phyloP scores from a whole-genome alignment of 2,329 filamentous ascomycete genomes.

The Arthrobotrys megalospora region DNA sequence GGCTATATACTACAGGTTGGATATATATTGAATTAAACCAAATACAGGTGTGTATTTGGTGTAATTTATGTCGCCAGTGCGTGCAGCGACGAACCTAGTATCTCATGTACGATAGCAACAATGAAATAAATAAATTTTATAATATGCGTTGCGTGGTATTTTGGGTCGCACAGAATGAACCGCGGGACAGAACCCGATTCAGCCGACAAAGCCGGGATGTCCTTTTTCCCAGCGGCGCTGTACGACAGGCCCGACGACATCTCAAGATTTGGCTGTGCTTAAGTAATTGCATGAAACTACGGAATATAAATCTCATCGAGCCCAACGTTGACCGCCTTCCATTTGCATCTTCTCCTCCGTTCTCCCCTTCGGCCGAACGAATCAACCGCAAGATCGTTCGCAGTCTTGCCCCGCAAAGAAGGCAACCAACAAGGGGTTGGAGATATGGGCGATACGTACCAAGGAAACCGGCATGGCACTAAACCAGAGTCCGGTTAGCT shows the following conservation, averaged over 20 bases:
- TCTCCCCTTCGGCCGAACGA: slow-evolving; percentile 41
- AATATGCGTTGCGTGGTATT: slow-evolving; percentile 15
- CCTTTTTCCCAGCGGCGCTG: neutral
- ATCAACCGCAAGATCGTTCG: slow-evolving; percentile 13
- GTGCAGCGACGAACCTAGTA: no score
- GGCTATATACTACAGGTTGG: no score
- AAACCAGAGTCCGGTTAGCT: slow-evolving; percentile 38
- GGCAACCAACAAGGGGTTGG: slow-evolving; percentile 27
- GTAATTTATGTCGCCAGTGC: no score
- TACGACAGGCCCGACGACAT: neutral
- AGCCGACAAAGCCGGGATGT: slow-evolving; percentile 16
- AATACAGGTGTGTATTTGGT: no score
- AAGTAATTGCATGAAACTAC: slow-evolving; percentile 19
- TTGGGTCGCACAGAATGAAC: neutral
- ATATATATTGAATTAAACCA: no score
- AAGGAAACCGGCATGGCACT: slow-evolving; percentile 28
- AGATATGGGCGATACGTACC: slow-evolving; percentile 26
- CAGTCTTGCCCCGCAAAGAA: slow-evolving; percentile 34
- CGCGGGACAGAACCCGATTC: slow-evolving; percentile 20
- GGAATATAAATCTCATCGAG: slow-evolving; percentile 7
- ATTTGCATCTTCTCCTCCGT: slow-evolving; percentile 14
- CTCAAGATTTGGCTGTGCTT: slow-evolving; percentile 4
- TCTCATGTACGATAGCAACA: no score
- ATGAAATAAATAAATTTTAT: no score
- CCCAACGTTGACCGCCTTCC: slow-evolving; percentile 12